Percentiles rank a stretch among this genome's conserved stretches.
Conservation (phyloP, 176 grass and related monocot genomes). For the Oryza glumipatula region DNA sequence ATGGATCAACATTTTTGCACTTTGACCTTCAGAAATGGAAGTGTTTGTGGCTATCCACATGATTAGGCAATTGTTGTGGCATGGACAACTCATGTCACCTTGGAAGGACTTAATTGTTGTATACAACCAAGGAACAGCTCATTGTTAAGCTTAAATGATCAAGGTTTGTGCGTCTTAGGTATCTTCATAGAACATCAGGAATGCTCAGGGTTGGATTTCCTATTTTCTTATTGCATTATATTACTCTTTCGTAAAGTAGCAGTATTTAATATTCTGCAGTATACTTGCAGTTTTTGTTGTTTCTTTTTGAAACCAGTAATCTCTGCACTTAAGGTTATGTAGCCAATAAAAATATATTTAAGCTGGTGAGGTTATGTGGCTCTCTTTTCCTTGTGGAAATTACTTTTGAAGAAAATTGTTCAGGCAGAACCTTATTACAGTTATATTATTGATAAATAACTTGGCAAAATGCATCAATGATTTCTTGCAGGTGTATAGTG, state of each 20-base stretch:
- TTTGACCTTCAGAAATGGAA: conserved; percentile 40
- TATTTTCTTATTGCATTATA: conserved; percentile 27
- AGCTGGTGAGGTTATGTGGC: background rate
- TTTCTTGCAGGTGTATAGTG: conserved; percentile 22
- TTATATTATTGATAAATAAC: background rate
- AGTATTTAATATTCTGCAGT: conserved; percentile 2
- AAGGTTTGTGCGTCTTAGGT: conserved; percentile 31
- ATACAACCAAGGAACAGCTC: background rate
- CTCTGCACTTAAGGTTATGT: background rate
- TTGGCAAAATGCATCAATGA: conserved; percentile 3
- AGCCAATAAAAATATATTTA: conserved; percentile 15
- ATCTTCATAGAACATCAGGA: conserved; percentile 27
- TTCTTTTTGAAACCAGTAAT: conserved; percentile 26
- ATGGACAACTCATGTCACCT: conserved; percentile 10
- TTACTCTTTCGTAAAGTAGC: background rate
- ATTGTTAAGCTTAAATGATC: conserved; percentile 12
- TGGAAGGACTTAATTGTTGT: conserved; percentile 24
- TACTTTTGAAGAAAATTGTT: conserved; percentile 23
- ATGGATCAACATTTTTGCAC: conserved; percentile 49
- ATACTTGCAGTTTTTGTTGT: background rate
- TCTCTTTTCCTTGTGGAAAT: conserved; percentile 18
- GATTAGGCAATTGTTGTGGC: conserved; percentile 36
- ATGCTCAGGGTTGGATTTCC: background rate
- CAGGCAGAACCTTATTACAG: background rate
- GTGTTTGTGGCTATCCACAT: conserved; percentile 32